Evolutionary conservation across 176 grass and related monocot species (phyloP).

Genomic region (Calamus simplicifolius): DNA sequence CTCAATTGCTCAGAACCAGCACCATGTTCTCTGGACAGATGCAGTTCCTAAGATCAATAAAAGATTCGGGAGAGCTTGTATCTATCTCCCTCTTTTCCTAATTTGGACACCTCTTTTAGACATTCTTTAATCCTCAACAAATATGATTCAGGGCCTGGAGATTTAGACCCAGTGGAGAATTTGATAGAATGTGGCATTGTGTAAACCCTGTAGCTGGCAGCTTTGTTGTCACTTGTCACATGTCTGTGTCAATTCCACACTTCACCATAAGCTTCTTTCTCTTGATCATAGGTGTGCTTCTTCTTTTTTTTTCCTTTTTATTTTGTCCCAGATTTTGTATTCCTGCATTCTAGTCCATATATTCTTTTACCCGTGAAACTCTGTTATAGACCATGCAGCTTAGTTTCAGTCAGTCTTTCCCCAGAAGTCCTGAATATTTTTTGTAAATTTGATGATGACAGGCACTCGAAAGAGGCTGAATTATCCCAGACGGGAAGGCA

Average conservation of each 20-base stretch:
- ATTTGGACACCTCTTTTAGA: too few relatives aligned
- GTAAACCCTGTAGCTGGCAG: slow-evolving; percentile 82
- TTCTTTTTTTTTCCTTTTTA: neutral
- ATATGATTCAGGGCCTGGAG: slow-evolving; percentile 52
- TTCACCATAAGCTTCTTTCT: slow-evolving; percentile 71
- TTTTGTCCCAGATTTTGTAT: neutral
- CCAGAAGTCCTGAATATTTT: neutral
- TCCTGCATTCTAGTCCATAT: too few relatives aligned
- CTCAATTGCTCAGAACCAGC: slow-evolving; percentile 58
- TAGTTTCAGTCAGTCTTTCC: too few relatives aligned
- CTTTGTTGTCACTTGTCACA: slow-evolving; percentile 49
- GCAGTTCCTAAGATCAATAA: slow-evolving; percentile 55
- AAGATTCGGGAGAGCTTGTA: slow-evolving; percentile 74
- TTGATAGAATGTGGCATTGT: slow-evolving; percentile 88
- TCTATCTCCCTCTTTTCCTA: slow-evolving; percentile 7
- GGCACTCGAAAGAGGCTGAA: slow-evolving; percentile 65
- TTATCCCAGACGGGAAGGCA: slow-evolving; percentile 59
- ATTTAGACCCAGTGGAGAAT: slow-evolving; percentile 71
- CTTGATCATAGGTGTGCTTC: slow-evolving; percentile 43
- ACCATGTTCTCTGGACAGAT: slow-evolving; percentile 68
- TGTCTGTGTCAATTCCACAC: slow-evolving; percentile 36
- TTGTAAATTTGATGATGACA: slow-evolving; percentile 30
- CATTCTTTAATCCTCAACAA: too few relatives aligned
- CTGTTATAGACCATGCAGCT: too few relatives aligned
- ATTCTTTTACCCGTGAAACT: too few relatives aligned